Base-by-base conservation (phyloP, 108 stramenopile species). In the Skeletonema costatum region DNA sequence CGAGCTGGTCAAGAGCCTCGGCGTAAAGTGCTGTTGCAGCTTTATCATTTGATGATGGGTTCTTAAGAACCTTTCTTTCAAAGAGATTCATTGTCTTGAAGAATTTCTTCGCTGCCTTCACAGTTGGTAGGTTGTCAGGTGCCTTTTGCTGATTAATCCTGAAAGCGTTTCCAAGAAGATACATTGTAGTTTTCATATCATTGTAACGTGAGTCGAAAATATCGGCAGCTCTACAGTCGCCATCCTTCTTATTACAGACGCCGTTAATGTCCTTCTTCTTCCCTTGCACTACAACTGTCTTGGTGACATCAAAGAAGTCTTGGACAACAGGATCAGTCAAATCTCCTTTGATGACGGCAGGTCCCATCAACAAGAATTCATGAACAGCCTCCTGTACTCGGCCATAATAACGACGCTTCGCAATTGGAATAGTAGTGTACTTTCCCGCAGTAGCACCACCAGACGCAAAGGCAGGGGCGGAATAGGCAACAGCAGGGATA, bases 111-210 rank as follows among this genome's bases (percentile, higher is more conserved):
- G 95, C 91, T 7, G 95, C 95, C 60, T 88, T 81, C n/a, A 96
- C 95, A 2, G 91, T 90, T 10, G 95, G 95, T 50, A 96, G 60
- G 65, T 91, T 92, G 46, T 96, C 95, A 4, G 95, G 95, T 19
- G 95, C 90, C 70, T 96, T 96, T 60, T 80, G 82, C 50, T 96
- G 95, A 78, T 96, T 93, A 77, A 92, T 85, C 10, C 95, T 88
- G 73, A 96, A 96, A 7, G 95, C 95, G 72, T 96, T 96, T 21
- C 84, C 95, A 48, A 96, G 80, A 51, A 96, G 72, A 64, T 96
- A 96, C 95, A 96, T 93, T 29, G 82, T 71, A 16, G 88, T 86
- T 70, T 89, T 88, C 94, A 96, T 96, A 66, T 96, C 94, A 72
- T 96, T 96, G 66, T 81, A 92, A 11, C 85, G 84, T 19, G 90